A percentile compares a stretch with the other conserved stretches of the same genome.
These are phyloP conservation scores for Puccinia novopanici DNA, from an alignment of 1,284 basidiomycete species.

Conservation along the genomic window DNA sequence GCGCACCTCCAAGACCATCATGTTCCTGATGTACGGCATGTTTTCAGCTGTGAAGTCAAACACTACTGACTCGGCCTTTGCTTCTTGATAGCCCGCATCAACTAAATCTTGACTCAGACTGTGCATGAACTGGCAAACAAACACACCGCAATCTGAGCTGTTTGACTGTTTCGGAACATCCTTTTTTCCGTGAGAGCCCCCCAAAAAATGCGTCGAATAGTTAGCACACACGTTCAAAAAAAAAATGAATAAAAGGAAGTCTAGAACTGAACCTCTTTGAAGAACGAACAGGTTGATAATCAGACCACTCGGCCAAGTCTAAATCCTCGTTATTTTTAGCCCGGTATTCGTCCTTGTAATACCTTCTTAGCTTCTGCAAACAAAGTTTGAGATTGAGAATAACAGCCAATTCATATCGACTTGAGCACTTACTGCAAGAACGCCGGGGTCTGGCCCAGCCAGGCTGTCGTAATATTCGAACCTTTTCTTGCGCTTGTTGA, in stretches of 20 bases:
- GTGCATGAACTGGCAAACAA: constrained; percentile 57
- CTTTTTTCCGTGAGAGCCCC: constrained; percentile 15
- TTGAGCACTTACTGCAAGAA: constrained; percentile 51
- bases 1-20: constrained; percentile 23
- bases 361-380: constrained; percentile 54
- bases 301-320: constrained; percentile 55
- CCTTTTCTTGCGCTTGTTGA: constrained; percentile 57
- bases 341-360: constrained; percentile 54
- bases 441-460: constrained; percentile 51
- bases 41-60: constrained; percentile 37
- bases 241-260: not conserved
- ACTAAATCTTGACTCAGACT: constrained; percentile 55
- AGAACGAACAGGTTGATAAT: constrained; percentile 43
- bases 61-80: constrained; percentile 27
- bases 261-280: not conserved
- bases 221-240: not conserved
- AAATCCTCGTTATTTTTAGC: constrained; percentile 56
- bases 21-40: constrained; percentile 22
- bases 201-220: not conserved
- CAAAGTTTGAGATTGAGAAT: not conserved
- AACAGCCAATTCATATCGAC: not conserved
- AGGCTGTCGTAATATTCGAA: constrained; percentile 60
- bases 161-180: constrained; percentile 57
- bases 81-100: not conserved
- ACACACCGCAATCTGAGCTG: constrained; percentile 59